A percentile compares a stretch with the other conserved stretches of the same genome.
Evolutionary conservation across 2,329 filamentous ascomycete genomes (phyloP).

Genomic region (Myriosclerotinia scirpicola): DNA sequence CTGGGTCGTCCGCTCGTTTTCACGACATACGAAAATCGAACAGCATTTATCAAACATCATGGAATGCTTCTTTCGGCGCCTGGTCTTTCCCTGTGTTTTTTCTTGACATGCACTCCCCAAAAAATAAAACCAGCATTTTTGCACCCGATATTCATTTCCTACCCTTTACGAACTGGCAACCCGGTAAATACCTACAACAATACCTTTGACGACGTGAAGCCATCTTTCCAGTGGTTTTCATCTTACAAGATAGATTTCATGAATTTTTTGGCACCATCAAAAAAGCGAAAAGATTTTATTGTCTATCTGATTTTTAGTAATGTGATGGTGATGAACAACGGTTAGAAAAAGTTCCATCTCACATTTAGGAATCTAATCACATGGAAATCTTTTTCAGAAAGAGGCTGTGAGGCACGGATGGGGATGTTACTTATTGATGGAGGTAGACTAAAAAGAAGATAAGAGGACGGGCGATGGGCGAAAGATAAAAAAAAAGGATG

Average conservation of each 20-base stretch:
- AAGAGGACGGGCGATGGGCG: slow-evolving; percentile 13
- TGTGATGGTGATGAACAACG: slow-evolving; percentile 20
- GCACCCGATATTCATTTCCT: slow-evolving; percentile 39
- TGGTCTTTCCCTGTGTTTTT: slow-evolving; percentile 37
- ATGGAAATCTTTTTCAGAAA: slow-evolving; percentile 27
- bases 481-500: background rate
- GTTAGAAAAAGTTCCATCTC: background rate
- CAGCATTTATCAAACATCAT: slow-evolving; percentile 30
- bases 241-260: slow-evolving; percentile 21
- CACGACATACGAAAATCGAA: slow-evolving; percentile 35
- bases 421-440: slow-evolving; percentile 35
- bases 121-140: slow-evolving; percentile 34
- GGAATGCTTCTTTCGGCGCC: slow-evolving; percentile 40
- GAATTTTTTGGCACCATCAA: slow-evolving; percentile 16
- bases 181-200: slow-evolving; percentile 39
- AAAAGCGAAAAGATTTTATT: slow-evolving; percentile 7
- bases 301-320: slow-evolving; percentile 23
- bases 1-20: slow-evolving; percentile 36
- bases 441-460: slow-evolving; percentile 32
- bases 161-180: slow-evolving; percentile 40
- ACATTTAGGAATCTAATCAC: slow-evolving; percentile 30
- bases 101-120: slow-evolving; percentile 32
- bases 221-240: slow-evolving; percentile 23
- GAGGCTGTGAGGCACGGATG: slow-evolving; percentile 25
- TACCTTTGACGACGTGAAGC: slow-evolving; percentile 37